Percentiles rank a stretch among this genome's conserved stretches.
Evolutionary conservation across 176 grass and related monocot species (phyloP).

Genomic region (Themeda triandra): DNA sequence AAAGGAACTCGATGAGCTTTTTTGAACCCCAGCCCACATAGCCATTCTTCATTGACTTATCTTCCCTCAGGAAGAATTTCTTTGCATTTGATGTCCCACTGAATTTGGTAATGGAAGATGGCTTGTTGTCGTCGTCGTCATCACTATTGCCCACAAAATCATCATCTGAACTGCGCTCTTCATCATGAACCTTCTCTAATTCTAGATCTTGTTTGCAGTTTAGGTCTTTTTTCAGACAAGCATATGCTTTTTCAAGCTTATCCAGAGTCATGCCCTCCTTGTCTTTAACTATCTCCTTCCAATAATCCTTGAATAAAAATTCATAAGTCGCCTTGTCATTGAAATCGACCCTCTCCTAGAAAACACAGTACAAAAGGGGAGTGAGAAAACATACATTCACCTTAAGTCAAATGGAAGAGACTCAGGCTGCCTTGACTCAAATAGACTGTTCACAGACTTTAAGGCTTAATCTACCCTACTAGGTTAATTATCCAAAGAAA

Average conservation of each 20-base stretch:
- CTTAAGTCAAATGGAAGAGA: not conserved
- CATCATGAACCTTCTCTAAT: constrained; percentile 38
- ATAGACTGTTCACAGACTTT: not conserved
- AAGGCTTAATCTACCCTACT: not conserved
- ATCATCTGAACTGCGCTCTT: constrained; percentile 40
- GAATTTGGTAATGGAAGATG: constrained; percentile 22
- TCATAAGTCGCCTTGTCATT: constrained; percentile 57
- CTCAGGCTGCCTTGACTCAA: constrained; percentile 15
- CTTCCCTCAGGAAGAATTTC: constrained; percentile 44
- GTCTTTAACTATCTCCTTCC: constrained; percentile 70
- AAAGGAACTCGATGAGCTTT: constrained; percentile 67
- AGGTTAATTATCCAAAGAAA: constrained; percentile 6
- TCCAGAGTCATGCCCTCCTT: constrained; percentile 58
- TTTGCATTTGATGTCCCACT: constrained; percentile 35
- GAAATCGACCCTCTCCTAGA: constrained; percentile 80
- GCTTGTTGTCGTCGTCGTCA: constrained; percentile 10
- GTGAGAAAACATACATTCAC: not conserved
- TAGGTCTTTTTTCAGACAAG: constrained; percentile 37
- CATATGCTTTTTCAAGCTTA: constrained; percentile 63
- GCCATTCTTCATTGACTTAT: constrained; percentile 51
- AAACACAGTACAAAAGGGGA: not conserved
- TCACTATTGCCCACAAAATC: constrained; percentile 37
- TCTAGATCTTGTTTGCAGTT: constrained; percentile 34
- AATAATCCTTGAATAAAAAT: constrained; percentile 94
- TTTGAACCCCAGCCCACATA: constrained; percentile 82